A percentile compares a stretch with the other conserved stretches of the same genome.
These are phyloP conservation scores for Volvox carteri DNA, from an alignment of 163 green algal genomes.

Conservation along the genomic window DNA sequence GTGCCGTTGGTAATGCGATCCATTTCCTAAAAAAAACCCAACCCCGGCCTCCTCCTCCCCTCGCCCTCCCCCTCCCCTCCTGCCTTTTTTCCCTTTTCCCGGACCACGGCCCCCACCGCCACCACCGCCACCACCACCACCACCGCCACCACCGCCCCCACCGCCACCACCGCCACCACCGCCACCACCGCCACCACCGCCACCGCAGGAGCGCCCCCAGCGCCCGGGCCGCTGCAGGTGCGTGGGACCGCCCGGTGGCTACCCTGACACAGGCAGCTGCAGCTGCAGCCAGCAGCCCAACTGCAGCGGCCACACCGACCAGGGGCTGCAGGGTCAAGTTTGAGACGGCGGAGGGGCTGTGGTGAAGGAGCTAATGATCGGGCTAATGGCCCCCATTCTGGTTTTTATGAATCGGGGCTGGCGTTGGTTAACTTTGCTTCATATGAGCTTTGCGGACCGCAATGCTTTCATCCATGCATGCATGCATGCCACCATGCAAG, in stretches of 20 bases:
- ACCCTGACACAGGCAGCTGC: not conserved
- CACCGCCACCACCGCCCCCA: not conserved
- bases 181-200: not conserved
- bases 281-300: not conserved
- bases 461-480: no score
- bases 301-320: not conserved
- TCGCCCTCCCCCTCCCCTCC: not conserved
- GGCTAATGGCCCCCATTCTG: no score
- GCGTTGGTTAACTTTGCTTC: no score
- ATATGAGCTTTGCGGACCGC: no score
- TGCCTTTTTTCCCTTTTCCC: not conserved
- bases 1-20: no score
- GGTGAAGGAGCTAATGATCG: not conserved
- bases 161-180: not conserved
- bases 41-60: not conserved
- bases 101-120: no score
- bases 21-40: no score
- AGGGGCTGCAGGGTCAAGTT: not conserved
- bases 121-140: no score
- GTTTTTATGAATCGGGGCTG: no score
- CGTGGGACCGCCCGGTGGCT: not conserved
- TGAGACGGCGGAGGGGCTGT: not conserved
- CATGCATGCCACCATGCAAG: no score
- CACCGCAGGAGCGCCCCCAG: not conserved
- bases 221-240: not conserved